These are phyloP conservation scores for Onygenales sp. DNA, from an alignment of 2,329 filamentous ascomycete genomes.

Conservation along the genomic window DNA sequence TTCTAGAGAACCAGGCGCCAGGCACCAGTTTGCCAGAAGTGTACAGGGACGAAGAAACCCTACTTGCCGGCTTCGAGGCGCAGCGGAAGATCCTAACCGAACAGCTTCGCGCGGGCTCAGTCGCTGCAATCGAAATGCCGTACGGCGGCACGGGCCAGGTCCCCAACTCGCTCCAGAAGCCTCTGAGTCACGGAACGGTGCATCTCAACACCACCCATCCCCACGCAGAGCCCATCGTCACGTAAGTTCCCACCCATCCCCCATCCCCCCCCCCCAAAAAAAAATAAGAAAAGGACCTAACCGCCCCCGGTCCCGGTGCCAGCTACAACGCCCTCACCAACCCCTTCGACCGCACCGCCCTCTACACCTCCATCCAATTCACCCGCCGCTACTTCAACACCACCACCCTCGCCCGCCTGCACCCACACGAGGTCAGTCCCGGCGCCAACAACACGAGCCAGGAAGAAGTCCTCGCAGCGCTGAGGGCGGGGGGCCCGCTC, in stretches of 20 bases:
- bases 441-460: constrained; percentile 8
- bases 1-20: constrained; percentile 1
- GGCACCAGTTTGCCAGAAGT: constrained; percentile 5
- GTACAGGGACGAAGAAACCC: constrained; percentile 5
- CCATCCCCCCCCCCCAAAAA: background rate
- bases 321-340: constrained; percentile 9
- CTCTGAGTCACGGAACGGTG: constrained; percentile 15
- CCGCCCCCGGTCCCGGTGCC: background rate
- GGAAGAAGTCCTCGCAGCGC: constrained; percentile 9
- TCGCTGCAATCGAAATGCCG: constrained; percentile 14
- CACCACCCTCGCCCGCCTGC: background rate
- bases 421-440: constrained; percentile 8
- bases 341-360: constrained; percentile 12
- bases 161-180: constrained; percentile 14
- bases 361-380: constrained; percentile 9
- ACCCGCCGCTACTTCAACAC: constrained; percentile 8
- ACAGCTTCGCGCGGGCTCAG: constrained; percentile 10
- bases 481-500: background rate
- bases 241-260: constrained; percentile 1
- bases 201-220: constrained; percentile 12
- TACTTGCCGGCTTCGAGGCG: constrained; percentile 15
- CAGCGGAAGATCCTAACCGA: constrained; percentile 11
- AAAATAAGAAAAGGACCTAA: background rate
- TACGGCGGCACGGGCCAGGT: constrained; percentile 12
- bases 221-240: constrained; percentile 9